Conservation (phyloP, 208 protist genomes). For the Leishmania guyanensis region DNA sequence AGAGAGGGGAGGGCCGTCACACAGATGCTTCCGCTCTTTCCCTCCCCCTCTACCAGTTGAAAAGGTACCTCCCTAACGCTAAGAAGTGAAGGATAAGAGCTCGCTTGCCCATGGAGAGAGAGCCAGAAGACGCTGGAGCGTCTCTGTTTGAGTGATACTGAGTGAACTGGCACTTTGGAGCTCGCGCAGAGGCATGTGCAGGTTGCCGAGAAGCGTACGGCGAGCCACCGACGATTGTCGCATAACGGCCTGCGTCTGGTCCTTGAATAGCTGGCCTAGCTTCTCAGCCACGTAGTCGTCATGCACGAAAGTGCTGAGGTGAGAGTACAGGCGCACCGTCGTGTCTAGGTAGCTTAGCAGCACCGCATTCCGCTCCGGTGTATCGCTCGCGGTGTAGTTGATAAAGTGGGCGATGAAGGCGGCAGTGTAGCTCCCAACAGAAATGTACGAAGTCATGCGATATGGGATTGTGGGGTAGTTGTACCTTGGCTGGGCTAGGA, state of each 20-base stretch:
- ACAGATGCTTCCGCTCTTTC: neutral
- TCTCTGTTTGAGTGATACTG: neutral
- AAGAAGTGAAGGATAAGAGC: neutral
- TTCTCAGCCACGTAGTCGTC: constrained; percentile 14
- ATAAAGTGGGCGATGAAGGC: constrained; percentile 3
- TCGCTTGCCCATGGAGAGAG: neutral
- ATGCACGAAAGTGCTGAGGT: constrained; percentile 14
- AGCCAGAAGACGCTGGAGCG: neutral
- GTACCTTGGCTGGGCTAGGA: constrained; percentile 8
- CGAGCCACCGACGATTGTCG: neutral
- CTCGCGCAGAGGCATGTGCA: neutral
- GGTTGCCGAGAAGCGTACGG: neutral
- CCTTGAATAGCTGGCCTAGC: neutral
- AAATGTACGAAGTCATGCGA: constrained; percentile 26
- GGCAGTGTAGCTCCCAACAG: neutral
- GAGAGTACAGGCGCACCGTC: constrained; percentile 31
- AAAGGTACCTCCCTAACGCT: neutral
- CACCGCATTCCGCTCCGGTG: constrained; percentile 8
- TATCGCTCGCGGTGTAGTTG: neutral
- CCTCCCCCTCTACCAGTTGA: neutral
- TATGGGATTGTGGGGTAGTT: constrained; percentile 20
- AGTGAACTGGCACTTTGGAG: neutral
- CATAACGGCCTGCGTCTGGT: constrained; percentile 12
- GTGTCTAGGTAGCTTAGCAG: constrained; percentile 24
- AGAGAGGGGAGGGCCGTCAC: neutral